Percentiles rank a stretch among this genome's conserved stretches.
These are phyloP conservation scores for Clitoria ternatea DNA, from an alignment of 306 rosid species.

Conservation along the genomic window DNA sequence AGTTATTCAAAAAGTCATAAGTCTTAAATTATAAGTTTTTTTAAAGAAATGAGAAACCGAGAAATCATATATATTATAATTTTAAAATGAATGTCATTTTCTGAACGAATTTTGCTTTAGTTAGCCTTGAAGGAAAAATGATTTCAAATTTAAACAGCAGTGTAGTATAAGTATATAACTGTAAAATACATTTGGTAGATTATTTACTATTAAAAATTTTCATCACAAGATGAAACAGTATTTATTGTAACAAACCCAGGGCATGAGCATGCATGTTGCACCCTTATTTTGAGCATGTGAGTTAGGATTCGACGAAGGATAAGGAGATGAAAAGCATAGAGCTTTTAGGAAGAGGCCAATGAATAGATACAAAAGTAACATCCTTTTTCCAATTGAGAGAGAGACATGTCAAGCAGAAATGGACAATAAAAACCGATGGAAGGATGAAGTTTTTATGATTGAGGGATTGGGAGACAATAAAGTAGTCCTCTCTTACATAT, in stretches of 20 bases:
- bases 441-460: slow-evolving; percentile 28
- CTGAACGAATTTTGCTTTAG: no score
- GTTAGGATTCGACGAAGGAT: slow-evolving; percentile 39
- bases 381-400: slow-evolving; percentile 31
- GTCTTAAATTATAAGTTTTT: no score
- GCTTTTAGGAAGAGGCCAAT: slow-evolving; percentile 42
- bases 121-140: no score
- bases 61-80: not conserved
- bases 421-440: slow-evolving; percentile 40
- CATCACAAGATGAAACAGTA: no score
- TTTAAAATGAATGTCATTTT: not conserved
- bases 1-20: no score
- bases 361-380: slow-evolving; percentile 26
- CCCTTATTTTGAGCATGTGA: slow-evolving; percentile 47
- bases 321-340: slow-evolving; percentile 32
- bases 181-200: not conserved
- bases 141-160: no score
- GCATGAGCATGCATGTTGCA: not conserved
- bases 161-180: no score
- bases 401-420: slow-evolving; percentile 49
- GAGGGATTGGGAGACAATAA: slow-evolving; percentile 28
- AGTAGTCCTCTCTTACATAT: slow-evolving; percentile 15
- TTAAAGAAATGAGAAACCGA: no score
- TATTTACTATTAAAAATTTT: no score
- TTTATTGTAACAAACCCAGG: slow-evolving; percentile 13